Evolutionary conservation across 2,329 filamentous ascomycete genomes (phyloP), one percentile per base, ranked within the genome.

Genomic region (Ploettnerulaceae sp.): DNA sequence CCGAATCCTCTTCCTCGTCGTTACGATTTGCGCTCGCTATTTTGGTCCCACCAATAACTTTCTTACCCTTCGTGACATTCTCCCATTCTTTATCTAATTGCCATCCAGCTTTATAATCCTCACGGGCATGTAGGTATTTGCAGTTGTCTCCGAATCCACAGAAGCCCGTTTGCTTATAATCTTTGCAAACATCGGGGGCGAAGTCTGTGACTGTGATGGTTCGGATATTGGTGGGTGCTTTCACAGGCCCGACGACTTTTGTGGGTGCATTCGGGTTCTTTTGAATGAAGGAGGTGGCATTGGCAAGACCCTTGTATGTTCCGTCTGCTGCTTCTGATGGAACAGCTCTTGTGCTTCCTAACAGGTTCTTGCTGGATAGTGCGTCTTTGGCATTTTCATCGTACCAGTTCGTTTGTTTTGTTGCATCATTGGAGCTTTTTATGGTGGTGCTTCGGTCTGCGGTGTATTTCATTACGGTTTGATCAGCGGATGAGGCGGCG

Each of bases 51-150:
- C 69, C 72, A 0, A 76, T 56, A 34, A 77, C 73, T 61, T 80
- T 82, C 65, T 81, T 82, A 38, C 77, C 85, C 61, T 86, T 90
- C 5, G 81, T 86, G 2, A 83, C 81, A 26, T 79, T 84, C 63
- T 98, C 93, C 93, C 93, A 98, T 38, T 97, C 91, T 42, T 78
- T 77, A 66, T 98, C 93, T 4, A 98, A 74, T 65, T 97, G 89
- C 93, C 93, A 98, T 2, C 93, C 93, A 63, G 90, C 85, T 58
- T 91, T 89, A 63, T 88, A 85, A 65, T 89, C 85, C 59, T 87
- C 83, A 48, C 87, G 73, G 4, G 79, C 79, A 61, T 93, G 87
- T 0, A 89, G 62, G 62, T 82, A 93, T 61, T 89, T 95, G 71
- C 90, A 95, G 51, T 75, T 82, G 63, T 64, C 61, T 20, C 55